Conservation (phyloP, 768 basidiomycete species). For the Auriscalpium microsporum region DNA sequence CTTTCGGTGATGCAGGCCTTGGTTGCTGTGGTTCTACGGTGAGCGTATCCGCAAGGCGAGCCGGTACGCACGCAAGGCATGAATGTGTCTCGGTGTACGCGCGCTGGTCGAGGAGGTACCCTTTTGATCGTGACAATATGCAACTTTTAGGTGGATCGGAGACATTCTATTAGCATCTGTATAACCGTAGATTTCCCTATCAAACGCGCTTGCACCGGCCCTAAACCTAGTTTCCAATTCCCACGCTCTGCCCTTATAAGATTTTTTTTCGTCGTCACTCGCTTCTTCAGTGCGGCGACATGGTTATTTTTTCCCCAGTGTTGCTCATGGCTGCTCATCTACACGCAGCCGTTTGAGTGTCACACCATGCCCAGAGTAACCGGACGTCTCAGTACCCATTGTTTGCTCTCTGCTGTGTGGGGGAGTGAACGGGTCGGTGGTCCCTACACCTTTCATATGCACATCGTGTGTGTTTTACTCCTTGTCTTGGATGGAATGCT, state of each 20-base stretch:
- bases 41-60: constrained; percentile 33
- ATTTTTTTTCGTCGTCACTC: not conserved
- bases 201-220: not conserved
- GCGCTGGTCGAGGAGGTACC: too few species aligned
- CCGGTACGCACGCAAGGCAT: too few species aligned
- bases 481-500: not conserved
- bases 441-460: constrained; percentile 29
- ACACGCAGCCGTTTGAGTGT: constrained; percentile 82
- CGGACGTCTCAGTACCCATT: constrained; percentile 76
- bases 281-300: constrained; percentile 71
- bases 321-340: constrained; percentile 69
- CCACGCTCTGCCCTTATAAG: not conserved
- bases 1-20: not conserved
- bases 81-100: too few species aligned
- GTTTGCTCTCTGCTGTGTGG: constrained; percentile 34
- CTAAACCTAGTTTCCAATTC: not conserved
- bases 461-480: not conserved
- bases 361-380: constrained; percentile 71
- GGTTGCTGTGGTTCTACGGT: constrained; percentile 37
- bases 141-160: too few species aligned
- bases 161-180: too few species aligned
- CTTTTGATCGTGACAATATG: too few species aligned
- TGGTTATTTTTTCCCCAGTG: constrained; percentile 75
- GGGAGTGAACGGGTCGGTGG: constrained; percentile 75
- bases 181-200: too few species aligned